Conservation (phyloP, 2,329 filamentous ascomycete genomes). For the Trichoderma pleuroti region DNA sequence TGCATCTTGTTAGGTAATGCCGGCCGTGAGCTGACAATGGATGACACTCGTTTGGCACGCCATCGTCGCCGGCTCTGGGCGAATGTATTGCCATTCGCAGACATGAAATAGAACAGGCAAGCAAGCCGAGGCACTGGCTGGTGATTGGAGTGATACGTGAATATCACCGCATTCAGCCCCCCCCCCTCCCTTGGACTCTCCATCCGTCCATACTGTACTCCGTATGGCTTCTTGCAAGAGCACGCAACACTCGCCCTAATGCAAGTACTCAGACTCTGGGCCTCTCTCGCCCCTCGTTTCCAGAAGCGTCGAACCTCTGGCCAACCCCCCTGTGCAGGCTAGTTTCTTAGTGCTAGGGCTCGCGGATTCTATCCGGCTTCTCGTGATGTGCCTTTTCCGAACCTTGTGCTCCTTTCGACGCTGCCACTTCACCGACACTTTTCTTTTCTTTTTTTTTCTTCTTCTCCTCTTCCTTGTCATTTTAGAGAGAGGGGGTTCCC, state of each 20-base stretch:
- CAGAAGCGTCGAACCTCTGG: not conserved
- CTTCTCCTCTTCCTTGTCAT: too few species aligned
- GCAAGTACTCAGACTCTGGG: not conserved
- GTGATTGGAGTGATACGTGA: not conserved
- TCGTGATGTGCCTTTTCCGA: not conserved
- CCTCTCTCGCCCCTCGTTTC: not conserved
- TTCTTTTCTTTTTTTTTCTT: not conserved
- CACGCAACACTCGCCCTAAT: not conserved
- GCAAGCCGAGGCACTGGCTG: not conserved
- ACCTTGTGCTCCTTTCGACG: not conserved
- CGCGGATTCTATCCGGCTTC: constrained; percentile 7
- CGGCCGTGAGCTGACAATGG: not conserved
- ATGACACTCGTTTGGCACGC: not conserved
- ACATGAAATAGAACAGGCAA: not conserved
- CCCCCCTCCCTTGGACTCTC: not conserved
- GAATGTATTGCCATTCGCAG: not conserved
- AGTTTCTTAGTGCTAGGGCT: not conserved
- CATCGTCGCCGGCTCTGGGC: not conserved
- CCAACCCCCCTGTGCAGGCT: constrained; percentile 4
- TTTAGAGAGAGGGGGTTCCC: not conserved
- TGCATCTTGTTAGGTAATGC: constrained; percentile 13
- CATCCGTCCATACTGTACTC: not conserved
- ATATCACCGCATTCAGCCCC: not conserved
- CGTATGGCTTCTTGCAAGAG: not conserved
- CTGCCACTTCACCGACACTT: constrained; percentile 9